Conservation (phyloP, 768 basidiomycete genomes). For the Leucosporidium creatinivorum region DNA sequence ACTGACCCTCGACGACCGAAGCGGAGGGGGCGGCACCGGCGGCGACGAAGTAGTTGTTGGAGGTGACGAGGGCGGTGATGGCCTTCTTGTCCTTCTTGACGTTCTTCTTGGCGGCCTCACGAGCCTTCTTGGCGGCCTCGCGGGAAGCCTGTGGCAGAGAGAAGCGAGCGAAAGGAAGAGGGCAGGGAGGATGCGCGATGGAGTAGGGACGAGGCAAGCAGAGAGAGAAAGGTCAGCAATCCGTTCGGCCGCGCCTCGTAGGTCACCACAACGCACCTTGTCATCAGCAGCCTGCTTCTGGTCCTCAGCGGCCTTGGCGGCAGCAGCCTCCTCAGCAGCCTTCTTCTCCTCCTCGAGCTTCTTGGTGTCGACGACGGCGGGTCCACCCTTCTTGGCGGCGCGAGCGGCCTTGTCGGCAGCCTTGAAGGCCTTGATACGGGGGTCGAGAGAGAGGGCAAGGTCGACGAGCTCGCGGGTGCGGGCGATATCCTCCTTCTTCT, state of each 20-base stretch:
- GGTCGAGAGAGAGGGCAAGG: slow-evolving; percentile 69
- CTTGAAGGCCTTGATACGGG: slow-evolving; percentile 94
- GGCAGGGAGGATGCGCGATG: background rate
- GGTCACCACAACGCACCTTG: slow-evolving; percentile 50
- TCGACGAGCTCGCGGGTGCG: slow-evolving; percentile 82
- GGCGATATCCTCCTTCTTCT: slow-evolving; percentile 96
- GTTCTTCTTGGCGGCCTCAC: slow-evolving; percentile 49
- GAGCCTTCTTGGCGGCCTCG: slow-evolving; percentile 83
- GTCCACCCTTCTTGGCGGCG: slow-evolving; percentile 60
- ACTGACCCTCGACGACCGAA: slow-evolving; percentile 43
- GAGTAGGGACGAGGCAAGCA: background rate
- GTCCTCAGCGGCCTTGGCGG: slow-evolving; percentile 52
- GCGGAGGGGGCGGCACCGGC: slow-evolving; percentile 42
- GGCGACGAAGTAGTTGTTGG: slow-evolving; percentile 46
- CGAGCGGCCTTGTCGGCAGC: slow-evolving; percentile 90
- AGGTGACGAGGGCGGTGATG: slow-evolving; percentile 43
- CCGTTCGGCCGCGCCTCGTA: too few species aligned
- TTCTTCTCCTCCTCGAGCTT: slow-evolving; percentile 49
- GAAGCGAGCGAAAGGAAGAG: background rate
- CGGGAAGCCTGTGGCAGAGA: slow-evolving; percentile 61
- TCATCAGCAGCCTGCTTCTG: slow-evolving; percentile 59
- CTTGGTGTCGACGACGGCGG: slow-evolving; percentile 40
- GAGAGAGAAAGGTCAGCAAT: background rate
- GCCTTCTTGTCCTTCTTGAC: slow-evolving; percentile 40
- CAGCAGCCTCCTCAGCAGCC: slow-evolving; percentile 57